Base-by-base conservation (phyloP, 1,284 basidiomycete genomes). In the Kalmanozyma brasiliensis region DNA sequence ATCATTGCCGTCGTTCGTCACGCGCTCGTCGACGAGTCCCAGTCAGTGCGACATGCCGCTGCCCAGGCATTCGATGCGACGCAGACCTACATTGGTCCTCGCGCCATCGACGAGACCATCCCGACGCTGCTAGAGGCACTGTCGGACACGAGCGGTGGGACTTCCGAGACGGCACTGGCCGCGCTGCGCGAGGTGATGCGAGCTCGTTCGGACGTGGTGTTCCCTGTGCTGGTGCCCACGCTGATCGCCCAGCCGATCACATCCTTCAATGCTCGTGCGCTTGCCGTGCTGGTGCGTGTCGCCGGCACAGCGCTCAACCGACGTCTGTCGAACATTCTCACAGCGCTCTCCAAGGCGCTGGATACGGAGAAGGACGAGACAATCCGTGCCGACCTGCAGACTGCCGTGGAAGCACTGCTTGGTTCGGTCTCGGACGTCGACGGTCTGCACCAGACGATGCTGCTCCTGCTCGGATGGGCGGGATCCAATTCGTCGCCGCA, bases 161-260 rank as follows among this genome's bases (percentile, higher is more conserved):
- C 89, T 30, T 95, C 94, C 14, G 94, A 93, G 26, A 97, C 95
- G n/a, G 94, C 96, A 11, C 86, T 99, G 20, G 83, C 85, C 42
- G 96, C 96, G 1, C 85, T 98, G 47, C 89, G 88, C 73, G 96
- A 98, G 84, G 92, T 98, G 20, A 79, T 82, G 73, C 71, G 79
- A 17, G 77, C 78, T 26, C 73, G 76, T 19, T 58, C 77, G 10
- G 78, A 81, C 41, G 94, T 91, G 13, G 94, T 99, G 46, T 98
- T 98, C 91, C 96, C 96, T 0, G 91, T 96, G n/a, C 85, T 98
- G 51, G 92, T 98, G 47, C 96, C 95, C 0, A 94, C 94, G 7
- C 86, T 98, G 65, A 94, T 92, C 34, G 88, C 90, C 6, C 88
- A 88, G 33, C 95, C 95, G 0, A 94, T 98, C 87, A 90, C 92